Evolutionary conservation across 2,329 filamentous ascomycete species (phyloP).

Genomic region (Microdochium nivale): DNA sequence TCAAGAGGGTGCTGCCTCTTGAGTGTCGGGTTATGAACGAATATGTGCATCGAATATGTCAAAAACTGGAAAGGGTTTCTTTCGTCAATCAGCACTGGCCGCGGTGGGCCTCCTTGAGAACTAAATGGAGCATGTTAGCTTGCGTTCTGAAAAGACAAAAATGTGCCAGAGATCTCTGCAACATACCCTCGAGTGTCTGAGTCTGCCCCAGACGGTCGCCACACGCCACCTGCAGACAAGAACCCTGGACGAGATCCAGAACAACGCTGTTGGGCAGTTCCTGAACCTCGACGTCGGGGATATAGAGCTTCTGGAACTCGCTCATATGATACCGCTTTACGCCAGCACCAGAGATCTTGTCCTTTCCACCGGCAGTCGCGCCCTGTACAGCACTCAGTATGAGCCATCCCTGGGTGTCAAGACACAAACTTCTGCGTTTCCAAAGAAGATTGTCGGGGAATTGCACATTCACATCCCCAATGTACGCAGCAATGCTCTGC

Average conservation of each 20-base stretch:
- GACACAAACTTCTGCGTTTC: conserved; percentile 84
- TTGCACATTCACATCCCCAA: conserved; percentile 92
- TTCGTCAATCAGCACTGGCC: background rate
- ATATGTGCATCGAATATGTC: too few relatives aligned
- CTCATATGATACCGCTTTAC: conserved; percentile 76
- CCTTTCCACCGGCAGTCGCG: conserved; percentile 43
- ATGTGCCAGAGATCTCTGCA: too few relatives aligned
- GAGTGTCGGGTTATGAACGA: too few relatives aligned
- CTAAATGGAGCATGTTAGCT: conserved; percentile 21
- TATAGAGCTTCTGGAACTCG: conserved; percentile 71
- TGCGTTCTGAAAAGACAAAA: background rate
- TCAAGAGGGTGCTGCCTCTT: too few relatives aligned
- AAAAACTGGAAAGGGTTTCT: too few relatives aligned
- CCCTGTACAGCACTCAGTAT: conserved; percentile 66
- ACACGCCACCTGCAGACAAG: conserved; percentile 55
- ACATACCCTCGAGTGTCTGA: conserved; percentile 45
- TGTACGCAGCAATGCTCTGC: conserved; percentile 49
- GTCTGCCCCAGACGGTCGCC: conserved; percentile 51
- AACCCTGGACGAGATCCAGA: conserved; percentile 51
- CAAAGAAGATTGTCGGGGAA: conserved; percentile 94
- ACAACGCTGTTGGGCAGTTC: conserved; percentile 82
- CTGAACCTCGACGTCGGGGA: conserved; percentile 84
- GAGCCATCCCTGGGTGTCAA: conserved; percentile 77
- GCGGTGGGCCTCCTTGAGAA: conserved; percentile 26
- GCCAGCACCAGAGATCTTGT: conserved; percentile 33